Evolutionary conservation across 257 asterid species (phyloP).

Genomic region (Scutellaria barbata): DNA sequence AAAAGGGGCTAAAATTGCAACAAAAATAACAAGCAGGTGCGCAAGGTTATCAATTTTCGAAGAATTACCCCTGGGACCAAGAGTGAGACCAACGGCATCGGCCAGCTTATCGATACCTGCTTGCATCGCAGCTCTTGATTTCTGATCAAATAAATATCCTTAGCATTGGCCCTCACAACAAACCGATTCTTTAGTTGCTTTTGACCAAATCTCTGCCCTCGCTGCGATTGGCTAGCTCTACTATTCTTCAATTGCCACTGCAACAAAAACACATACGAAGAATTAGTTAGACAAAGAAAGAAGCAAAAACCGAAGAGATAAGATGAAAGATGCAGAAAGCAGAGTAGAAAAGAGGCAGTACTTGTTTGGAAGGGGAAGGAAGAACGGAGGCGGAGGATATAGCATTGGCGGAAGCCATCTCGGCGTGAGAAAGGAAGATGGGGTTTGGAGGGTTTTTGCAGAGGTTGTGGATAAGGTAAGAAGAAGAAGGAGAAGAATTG

Average conservation of each 20-base stretch:
- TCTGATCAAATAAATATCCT: constrained; percentile 96
- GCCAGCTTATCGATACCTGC: constrained; percentile 95
- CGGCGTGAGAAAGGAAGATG: background rate
- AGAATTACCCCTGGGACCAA: constrained; percentile 90
- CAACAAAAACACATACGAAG: constrained; percentile 12
- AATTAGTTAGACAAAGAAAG: constrained; percentile 10
- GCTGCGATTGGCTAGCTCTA: constrained; percentile 70
- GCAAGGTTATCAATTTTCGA: background rate
- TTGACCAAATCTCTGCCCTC: constrained; percentile 59
- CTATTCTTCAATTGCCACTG: constrained; percentile 65
- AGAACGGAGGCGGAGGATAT: constrained; percentile 71
- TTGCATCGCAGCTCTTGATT: constrained; percentile 88
- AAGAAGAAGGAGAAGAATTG: constrained; percentile 1
- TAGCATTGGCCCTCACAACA: constrained; percentile 80
- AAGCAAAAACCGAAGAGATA: constrained; percentile 3
- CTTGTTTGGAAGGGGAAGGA: constrained; percentile 63
- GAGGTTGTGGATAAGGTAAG: constrained; percentile 48
- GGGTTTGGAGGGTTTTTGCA: constrained; percentile 19
- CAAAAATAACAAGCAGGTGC: background rate
- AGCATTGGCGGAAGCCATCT: constrained; percentile 95
- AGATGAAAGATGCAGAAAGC: background rate
- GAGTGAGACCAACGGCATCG: constrained; percentile 92
- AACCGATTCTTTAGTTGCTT: constrained; percentile 63
- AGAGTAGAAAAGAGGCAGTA: constrained; percentile 26
- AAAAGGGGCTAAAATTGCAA: background rate